Conservation (phyloP, 169 alveolate genomes). For the Plasmodium fragile region DNA sequence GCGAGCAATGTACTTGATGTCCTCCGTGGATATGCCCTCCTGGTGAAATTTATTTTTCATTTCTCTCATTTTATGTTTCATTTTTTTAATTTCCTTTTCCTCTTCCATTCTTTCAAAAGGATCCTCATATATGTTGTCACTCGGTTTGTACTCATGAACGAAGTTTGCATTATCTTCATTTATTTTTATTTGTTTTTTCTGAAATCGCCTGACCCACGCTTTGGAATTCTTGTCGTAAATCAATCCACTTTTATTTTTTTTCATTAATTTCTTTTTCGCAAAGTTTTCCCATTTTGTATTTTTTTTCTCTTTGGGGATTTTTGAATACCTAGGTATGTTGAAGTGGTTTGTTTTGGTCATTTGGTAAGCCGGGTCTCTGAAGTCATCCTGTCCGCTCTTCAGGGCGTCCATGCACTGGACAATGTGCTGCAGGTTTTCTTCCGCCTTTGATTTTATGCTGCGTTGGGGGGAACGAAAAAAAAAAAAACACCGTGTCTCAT, state of each 20-base stretch:
- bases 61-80: constrained; percentile 62
- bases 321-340: constrained; percentile 47
- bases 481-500: background rate
- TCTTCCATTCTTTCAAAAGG: constrained; percentile 49
- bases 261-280: constrained; percentile 24
- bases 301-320: constrained; percentile 38
- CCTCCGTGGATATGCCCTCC: constrained; percentile 39
- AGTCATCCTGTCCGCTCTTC: constrained; percentile 6
- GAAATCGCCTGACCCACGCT: constrained; percentile 61
- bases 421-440: constrained; percentile 10
- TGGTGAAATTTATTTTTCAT: constrained; percentile 52
- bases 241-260: constrained; percentile 39
- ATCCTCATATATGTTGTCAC: constrained; percentile 39
- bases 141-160: constrained; percentile 47
- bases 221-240: constrained; percentile 21
- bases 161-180: constrained; percentile 29
- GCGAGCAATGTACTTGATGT: constrained; percentile 25
- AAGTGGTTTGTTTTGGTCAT: constrained; percentile 21
- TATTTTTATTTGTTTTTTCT: constrained; percentile 50
- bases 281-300: constrained; percentile 41
- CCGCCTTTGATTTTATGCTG: constrained; percentile 25
- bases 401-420: constrained; percentile 14
- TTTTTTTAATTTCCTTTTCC: constrained; percentile 62
- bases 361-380: background rate
- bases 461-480: background rate